Conservation (phyloP, 208 protist species). For the Wallacemonas sp. region DNA sequence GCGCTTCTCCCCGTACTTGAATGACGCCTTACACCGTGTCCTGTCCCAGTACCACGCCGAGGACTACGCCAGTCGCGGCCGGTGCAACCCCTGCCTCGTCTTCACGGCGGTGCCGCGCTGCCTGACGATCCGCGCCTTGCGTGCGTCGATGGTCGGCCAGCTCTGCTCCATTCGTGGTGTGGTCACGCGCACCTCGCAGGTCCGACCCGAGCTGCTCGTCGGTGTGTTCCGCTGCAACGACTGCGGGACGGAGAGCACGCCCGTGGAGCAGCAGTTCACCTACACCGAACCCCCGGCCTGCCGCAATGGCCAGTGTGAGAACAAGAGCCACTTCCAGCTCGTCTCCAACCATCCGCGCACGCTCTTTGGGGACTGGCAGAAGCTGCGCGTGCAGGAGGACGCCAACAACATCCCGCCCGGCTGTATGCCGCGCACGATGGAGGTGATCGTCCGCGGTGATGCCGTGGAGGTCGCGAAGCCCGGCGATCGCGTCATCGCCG, state of each 20-base stretch:
- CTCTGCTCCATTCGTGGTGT: constrained; percentile 96
- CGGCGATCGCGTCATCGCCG: constrained; percentile 96
- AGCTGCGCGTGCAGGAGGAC: constrained; percentile 97
- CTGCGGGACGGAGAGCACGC: constrained; percentile 89
- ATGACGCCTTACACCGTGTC: constrained; percentile 74
- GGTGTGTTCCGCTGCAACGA: constrained; percentile 97
- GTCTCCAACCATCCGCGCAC: constrained; percentile 80
- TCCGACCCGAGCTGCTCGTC: constrained; percentile 97
- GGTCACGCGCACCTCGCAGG: constrained; percentile 98
- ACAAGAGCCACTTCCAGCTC: constrained; percentile 91
- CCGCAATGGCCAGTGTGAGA: constrained; percentile 89
- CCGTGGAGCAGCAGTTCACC: constrained; percentile 98
- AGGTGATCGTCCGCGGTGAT: constrained; percentile 98
- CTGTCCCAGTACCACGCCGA: constrained; percentile 83
- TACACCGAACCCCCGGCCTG: constrained; percentile 97
- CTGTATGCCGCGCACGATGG: constrained; percentile 96
- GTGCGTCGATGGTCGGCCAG: constrained; percentile 92
- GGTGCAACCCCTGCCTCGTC: constrained; percentile 69
- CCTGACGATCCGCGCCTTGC: constrained; percentile 94
- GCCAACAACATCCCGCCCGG: constrained; percentile 95
- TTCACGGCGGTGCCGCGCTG: constrained; percentile 85
- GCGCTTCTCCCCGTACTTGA: constrained; percentile 75
- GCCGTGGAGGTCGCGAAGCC: constrained; percentile 98
- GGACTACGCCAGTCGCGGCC: constrained; percentile 77
- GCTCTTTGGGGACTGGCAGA: constrained; percentile 99